Evolutionary conservation across 345 rosid species (phyloP), one percentile per base, ranked within the genome.

Genomic region (Hypericum perforatum): DNA sequence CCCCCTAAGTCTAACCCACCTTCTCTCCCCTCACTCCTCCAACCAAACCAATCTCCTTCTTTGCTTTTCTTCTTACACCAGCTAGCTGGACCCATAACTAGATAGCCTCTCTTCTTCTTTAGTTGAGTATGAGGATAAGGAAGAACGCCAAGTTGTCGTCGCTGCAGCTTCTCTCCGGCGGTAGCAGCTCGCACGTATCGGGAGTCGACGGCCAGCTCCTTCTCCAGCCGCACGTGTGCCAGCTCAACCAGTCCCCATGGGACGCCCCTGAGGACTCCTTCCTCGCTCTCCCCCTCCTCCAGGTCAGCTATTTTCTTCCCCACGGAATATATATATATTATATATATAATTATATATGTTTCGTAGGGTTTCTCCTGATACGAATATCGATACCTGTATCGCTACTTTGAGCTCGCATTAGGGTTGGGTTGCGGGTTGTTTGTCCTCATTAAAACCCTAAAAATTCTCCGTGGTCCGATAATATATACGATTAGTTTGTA

Each of bases 121-220:
- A 51, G 41, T 59, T 15, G 16, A 52, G 62, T 37, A 88, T 89
- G 97, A 82, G 95, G 95, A 89, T 89, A 74, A 78, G 97, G 41
- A 89, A 89, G 84, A 79, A 89, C 89, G 77, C 74, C 38, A 79
- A 81, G 70, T 74, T 74, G 49, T 67, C 84, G 11, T 62, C 86
- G 63, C 44, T 70, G 68, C 52, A 67, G 52, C 58, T 59, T 1
- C 32, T 22, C 32, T 4, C 32, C 2, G 32, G 32, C 32, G 32
- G 32, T 22, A 22, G 32, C 32, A 22, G 32, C 32, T 58, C 73
- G 60, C 62, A 62, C 56, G 74, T 79, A 57, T 72, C 83, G 15
- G 59, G 74, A 7, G 60, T 73, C 40, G 73, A 73, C 47, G 53
- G 46, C 11, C 64, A 60, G 44, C 75, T 74, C 50, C 14, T 41